Base-by-base conservation (phyloP, 371 early-diverging fungal species). In the Syncephalastrum racemosum region DNA sequence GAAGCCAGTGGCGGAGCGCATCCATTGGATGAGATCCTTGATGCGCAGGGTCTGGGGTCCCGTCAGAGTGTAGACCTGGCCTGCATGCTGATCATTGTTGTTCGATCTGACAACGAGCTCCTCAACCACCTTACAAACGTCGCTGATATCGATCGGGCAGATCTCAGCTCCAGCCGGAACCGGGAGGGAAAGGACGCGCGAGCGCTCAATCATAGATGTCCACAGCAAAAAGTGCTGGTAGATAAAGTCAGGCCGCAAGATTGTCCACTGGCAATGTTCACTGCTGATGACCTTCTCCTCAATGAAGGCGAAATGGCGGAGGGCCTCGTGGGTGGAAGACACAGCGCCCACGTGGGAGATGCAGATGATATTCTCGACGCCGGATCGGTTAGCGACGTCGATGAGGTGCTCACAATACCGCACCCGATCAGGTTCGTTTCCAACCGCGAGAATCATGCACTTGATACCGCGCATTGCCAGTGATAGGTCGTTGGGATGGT, bases 181-280 rank as follows among this genome's bases (percentile, higher is more conserved):
- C 7, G 73, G 73, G 8, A 77, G 19, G 0, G 60, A 18, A 36
- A 70, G 39, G n/a, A 19, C 42, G 23, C 62, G 54, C 8, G 58
- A 27, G 15, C 50, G 55, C 27, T 77, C 77, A 23, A 73, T 53
- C 42, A 65, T 63, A 0, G 52, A 27, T 8, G 71, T 48, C 71
- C 71, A 73, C 13, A 69, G 40, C 42, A 71, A 71, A 51, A 77
- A 69, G 8, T 68, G 51, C 15, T 77, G 77, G 20, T 75, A 66
- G 15, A 79, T 52, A 63, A 70, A 79, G 41, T 79, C 79, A 22
- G 73, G 67, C 75, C 79, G 70, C 15, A 78, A 54, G 40, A 78
- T 70, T 15, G 70, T 73, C 60, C 70, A 69, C 45, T 70, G 65
- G 40, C 72, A 68, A 13, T 58, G 45, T 12, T 58, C 59, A 0